Evolutionary conservation across 768 basidiomycete genomes (phyloP), one percentile per base, ranked within the genome.

Genomic region (Zangia roseola): DNA sequence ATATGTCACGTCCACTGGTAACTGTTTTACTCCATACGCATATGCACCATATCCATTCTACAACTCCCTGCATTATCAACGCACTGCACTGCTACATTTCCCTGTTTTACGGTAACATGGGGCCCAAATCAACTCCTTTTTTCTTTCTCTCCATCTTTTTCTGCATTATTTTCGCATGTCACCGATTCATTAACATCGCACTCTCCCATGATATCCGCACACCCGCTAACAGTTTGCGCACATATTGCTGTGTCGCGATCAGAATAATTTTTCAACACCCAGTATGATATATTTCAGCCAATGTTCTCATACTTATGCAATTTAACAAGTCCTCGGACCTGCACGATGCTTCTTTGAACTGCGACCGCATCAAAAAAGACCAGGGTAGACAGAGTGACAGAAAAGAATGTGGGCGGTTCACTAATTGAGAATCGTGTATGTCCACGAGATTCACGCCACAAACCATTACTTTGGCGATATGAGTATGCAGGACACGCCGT

Each of bases 161-260:
- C 39, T 46, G 54, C 61, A 58, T 54, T 40, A 26, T 17, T 59
- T 43, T 55, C 44, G 50, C 64, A 67, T 69, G 64, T 50, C 49
- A 58, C 16, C 19, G 26, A 30, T 53, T 46, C 53, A 53, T 47
- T 37, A n/a, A n/a, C 52, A 52, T 53, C 46, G 34, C 58, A 47
- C 47, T 45, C 37, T 45, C 33, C 21, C 52, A 55, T 56, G 50
- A 53, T 48, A 50, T 56, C 26, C 36, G 20, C 43, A 35, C 26
- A 42, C 54, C 45, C 48, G 39, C 45, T 49, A 34, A 45, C 50
- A 20, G 35, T 50, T 41, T 35, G 57, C 49, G 61, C 55, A 52
- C 59, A 52, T 38, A n/a, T 47, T 49, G 38, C 50, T 36, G 48
- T 42, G 50, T 43, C 37, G 34, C 40, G 44, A 43, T 17, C 50